phyloP scores from a whole-genome alignment of 352 stramenopile species.

The Elongisporangium anandrum region DNA sequence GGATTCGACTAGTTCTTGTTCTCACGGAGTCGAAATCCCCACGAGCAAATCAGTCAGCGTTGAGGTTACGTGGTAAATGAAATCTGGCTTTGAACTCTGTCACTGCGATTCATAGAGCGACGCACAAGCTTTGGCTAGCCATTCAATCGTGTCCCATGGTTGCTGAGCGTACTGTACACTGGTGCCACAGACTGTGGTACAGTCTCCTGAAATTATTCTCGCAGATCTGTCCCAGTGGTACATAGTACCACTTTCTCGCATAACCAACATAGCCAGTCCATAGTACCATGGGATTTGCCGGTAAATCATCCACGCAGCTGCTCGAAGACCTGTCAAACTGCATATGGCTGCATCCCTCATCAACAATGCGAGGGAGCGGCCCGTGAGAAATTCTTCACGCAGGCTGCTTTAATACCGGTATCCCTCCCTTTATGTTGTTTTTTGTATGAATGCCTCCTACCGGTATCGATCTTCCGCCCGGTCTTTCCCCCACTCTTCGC shows the following conservation, averaged over 20 bases:
- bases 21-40: no score
- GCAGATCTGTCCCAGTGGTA: neutral
- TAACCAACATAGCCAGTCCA: neutral
- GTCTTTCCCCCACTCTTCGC: neutral
- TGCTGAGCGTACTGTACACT: neutral
- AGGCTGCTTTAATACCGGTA: constrained; percentile 4
- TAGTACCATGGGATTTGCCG: neutral
- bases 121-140: no score
- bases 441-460: neutral
- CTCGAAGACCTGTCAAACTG: constrained; percentile 3
- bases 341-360: constrained; percentile 13
- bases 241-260: neutral
- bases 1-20: no score
- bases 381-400: constrained; percentile 1
- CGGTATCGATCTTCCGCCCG: neutral
- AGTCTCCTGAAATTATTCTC: neutral
- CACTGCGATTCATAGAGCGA: no score
- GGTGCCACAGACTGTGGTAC: neutral
- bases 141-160: no score
- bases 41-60: no score
- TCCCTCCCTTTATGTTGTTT: neutral
- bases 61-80: no score
- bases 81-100: no score
- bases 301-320: neutral
- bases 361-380: neutral